Evolutionary conservation across 177 flowering plant genomes (phyloP), one percentile per base, ranked within the genome.

Genomic region (Tripterygium wilfordii): DNA sequence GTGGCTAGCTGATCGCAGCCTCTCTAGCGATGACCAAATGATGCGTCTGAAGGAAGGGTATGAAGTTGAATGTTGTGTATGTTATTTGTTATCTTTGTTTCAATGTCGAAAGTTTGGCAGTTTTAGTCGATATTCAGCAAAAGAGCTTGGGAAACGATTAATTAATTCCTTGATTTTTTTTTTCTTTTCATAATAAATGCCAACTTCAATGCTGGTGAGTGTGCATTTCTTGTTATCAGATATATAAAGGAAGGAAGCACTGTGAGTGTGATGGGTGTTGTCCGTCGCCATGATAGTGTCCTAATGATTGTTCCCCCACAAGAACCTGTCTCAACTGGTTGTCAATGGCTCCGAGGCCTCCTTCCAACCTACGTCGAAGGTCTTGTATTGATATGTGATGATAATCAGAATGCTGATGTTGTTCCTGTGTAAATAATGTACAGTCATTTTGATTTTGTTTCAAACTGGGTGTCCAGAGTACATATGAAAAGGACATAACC

Each of bases 41-140:
- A 79, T 88, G 92, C 88, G 88, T 28, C 82, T 91, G 32, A 76
- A 88, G 66, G 98, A 91, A 83, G 95, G 96, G 96, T 88, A 76
- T 72, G 71, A 38, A 13, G 26, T 46, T 4, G n/a, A 24, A 12
- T n/a, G n/a, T n/a, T n/a, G n/a, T n/a, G n/a, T n/a, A n/a, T n/a
- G n/a, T n/a, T n/a, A n/a, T n/a, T n/a, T n/a, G n/a, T n/a, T n/a
- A n/a, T n/a, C n/a, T n/a, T n/a, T n/a, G n/a, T n/a, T n/a, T n/a
- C n/a, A n/a, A n/a, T n/a, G n/a, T n/a, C n/a, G n/a, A n/a, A n/a
- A n/a, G n/a, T n/a, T n/a, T n/a, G n/a, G n/a, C n/a, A n/a, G n/a
- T n/a, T n/a, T n/a, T n/a, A n/a, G n/a, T n/a, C n/a, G n/a, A n/a
- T n/a, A n/a, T n/a, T n/a, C n/a, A n/a, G n/a, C n/a, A n/a, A n/a